Base-by-base conservation (phyloP, 129 eudicot genomes). In the Escallonia rubra region DNA sequence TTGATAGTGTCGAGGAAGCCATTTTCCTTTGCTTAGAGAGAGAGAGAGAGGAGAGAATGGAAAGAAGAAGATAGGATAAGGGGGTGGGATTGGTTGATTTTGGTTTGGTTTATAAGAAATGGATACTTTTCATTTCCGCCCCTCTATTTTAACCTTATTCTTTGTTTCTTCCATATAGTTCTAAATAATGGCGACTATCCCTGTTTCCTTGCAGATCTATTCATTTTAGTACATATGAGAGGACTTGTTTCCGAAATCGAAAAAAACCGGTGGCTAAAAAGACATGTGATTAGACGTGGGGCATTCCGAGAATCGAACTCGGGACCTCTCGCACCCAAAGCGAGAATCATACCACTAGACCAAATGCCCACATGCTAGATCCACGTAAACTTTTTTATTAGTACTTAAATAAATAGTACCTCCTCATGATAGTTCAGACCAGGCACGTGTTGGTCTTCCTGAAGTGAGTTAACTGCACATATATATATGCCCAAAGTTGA, bases 291-390 rank as follows among this genome's bases (percentile, higher is more conserved):
- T 0, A 5, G 39, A 69, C 61, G 23, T 1, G 89, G 86, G 89
- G 86, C 78, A 79, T 84, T 90, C 81, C 82, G 95, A 82, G 97
- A 90, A 87, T 90, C 91, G 92, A 90, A 90, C 97, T 84, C 90
- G 81, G 80, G 91, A 87, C 97, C 97, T 90, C 95, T 90, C 97
- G 95, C 95, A 87, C 91, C 97, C 97, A 85, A 90, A 90, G 97
- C 95, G 97, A 90, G 95, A 90, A 90, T 90, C 97, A 90, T 90
- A 90, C 95, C 97, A 82, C 97, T 87, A 90, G 95, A 90, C 97
- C 97, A 90, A 90, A 87, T 91, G 85, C 90, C 90, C 90, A 66
- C 12, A 10, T 39, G 11, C 11, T 5, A n/a, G 34, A 23, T 23
- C 34, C 1, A 23, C 34, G 34, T 23, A 1, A 23, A 23, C 34